Evolutionary conservation across 257 asterid species (phyloP), one percentile per base, ranked within the genome.

Genomic region (Scutellaria baicalensis): DNA sequence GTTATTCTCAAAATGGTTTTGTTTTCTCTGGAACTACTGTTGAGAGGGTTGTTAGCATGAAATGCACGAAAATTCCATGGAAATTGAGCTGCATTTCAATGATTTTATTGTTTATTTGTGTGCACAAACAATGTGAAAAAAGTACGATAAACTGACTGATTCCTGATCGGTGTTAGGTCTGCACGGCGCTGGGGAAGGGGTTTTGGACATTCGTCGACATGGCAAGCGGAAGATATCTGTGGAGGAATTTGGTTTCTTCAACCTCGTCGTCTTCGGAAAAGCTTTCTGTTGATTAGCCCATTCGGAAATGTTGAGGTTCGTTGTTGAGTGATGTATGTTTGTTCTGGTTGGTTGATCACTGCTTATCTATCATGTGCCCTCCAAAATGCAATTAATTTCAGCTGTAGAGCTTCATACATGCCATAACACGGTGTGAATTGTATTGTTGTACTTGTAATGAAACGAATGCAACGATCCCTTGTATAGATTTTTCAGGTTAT

Each of bases 181-280:
- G 74, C 68, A 66, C 82, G 49, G 86, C 77, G 10, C 72, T 84
- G 42, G 85, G 82, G 58, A 84, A 74, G 68, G 93, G 93, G 48
- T 90, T 90, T 45, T 92, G 97, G 96, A 84, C 85, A 1, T 84
- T 75, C 64, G 95, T 92, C 66, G 98, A 92, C 76, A 85, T 90
- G 97, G 96, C 98, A 6, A 92, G 91, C 77, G 98, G 98, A 21
- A 87, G 59, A 40, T 92, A 92, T 70, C 82, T 92, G 44, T 92
- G 97, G 97, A 90, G 90, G 89, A 87, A 80, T 78, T 76, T 92
- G 79, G 84, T 80, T 67, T 80, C 87, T 9, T 68, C 89, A 31
- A 59, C 86, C 12, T 35, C 82, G 44, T 50, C 80, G 10, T 71
- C 84, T 0, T 14, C 69, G 38, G 66, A 57, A 9, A 80, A 89